Conservation (phyloP, 2,329 filamentous ascomycete genomes). For the Pestalotiopsis sp. region DNA sequence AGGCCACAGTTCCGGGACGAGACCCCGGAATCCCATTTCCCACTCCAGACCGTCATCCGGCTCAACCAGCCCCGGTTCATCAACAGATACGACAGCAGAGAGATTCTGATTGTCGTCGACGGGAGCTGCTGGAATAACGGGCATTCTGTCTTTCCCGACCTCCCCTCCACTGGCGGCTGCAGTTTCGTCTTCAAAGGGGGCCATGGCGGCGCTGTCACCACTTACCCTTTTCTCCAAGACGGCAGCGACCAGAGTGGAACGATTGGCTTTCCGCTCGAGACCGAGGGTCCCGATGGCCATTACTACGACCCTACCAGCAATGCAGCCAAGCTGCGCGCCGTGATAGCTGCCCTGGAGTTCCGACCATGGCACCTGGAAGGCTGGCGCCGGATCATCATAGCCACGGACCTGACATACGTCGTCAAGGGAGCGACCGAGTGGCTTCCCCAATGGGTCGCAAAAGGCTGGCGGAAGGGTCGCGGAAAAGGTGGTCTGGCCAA, state of each 20-base stretch:
- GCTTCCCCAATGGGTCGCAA: constrained; percentile 38
- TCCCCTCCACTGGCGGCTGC: constrained; percentile 22
- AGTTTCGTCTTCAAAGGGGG: constrained; percentile 30
- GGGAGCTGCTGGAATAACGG: constrained; percentile 41
- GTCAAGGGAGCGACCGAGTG: constrained; percentile 39
- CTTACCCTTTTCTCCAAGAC: constrained; percentile 2
- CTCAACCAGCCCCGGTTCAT: constrained; percentile 32
- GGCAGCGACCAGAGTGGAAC: constrained; percentile 12
- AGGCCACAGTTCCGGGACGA: constrained; percentile 23
- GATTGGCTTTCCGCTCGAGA: constrained; percentile 32
- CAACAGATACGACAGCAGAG: constrained; percentile 31
- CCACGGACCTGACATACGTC: constrained; percentile 48
- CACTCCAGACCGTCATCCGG: constrained; percentile 27
- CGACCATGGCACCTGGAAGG: constrained; percentile 40
- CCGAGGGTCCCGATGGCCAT: constrained; percentile 30
- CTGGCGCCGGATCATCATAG: constrained; percentile 42
- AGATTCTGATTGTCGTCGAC: constrained; percentile 42
- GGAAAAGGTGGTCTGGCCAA: constrained; percentile 34
- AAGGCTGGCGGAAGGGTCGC: constrained; percentile 36
- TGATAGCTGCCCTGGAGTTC: constrained; percentile 42
- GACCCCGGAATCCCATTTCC: constrained; percentile 33
- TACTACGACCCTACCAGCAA: constrained; percentile 34
- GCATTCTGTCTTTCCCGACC: constrained; percentile 16
- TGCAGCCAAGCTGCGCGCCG: constrained; percentile 44
- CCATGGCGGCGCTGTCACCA: constrained; percentile 13